Evolutionary conservation across 371 early-diverging fungal species (phyloP).

Genomic region (Apophysomyces trapeziformis): DNA sequence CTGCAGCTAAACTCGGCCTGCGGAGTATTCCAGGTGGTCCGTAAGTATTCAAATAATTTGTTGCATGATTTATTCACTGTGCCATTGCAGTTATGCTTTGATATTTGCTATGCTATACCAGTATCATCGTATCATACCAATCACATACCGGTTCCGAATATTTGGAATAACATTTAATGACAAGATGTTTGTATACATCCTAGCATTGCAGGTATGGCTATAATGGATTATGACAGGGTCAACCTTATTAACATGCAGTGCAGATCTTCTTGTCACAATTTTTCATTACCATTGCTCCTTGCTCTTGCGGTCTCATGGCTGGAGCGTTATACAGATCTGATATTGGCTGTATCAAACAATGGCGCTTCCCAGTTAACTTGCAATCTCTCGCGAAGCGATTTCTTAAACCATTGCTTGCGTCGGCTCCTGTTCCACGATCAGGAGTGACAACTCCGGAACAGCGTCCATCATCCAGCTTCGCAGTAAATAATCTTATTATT

Average conservation of each 20-base stretch:
- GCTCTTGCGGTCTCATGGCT: constrained; percentile 61
- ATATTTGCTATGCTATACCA: constrained; percentile 68
- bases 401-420: constrained; percentile 42
- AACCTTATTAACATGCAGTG: background rate
- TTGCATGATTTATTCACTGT: background rate
- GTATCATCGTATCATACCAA: constrained; percentile 62
- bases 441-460: constrained; percentile 50
- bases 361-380: constrained; percentile 61
- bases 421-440: constrained; percentile 56
- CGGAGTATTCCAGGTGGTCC: constrained; percentile 67
- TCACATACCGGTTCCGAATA: constrained; percentile 63
- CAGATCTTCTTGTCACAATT: constrained; percentile 36
- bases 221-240: background rate
- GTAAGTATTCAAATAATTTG: constrained; percentile 30
- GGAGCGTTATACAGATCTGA: constrained; percentile 68
- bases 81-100: constrained; percentile 53
- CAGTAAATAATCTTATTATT: constrained; percentile 40
- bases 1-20: constrained; percentile 55
- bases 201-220: constrained; percentile 60
- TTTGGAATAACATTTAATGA: constrained; percentile 68
- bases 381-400: constrained; percentile 36
- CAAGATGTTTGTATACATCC: constrained; percentile 64
- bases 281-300: constrained; percentile 60
- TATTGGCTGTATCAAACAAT: constrained; percentile 60
- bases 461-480: constrained; percentile 25